A percentile compares a stretch with the other conserved stretches of the same genome.
These are phyloP conservation scores for Haplographium delicatum DNA, from an alignment of 495 filamentous ascomycete species.

Conservation along the genomic window DNA sequence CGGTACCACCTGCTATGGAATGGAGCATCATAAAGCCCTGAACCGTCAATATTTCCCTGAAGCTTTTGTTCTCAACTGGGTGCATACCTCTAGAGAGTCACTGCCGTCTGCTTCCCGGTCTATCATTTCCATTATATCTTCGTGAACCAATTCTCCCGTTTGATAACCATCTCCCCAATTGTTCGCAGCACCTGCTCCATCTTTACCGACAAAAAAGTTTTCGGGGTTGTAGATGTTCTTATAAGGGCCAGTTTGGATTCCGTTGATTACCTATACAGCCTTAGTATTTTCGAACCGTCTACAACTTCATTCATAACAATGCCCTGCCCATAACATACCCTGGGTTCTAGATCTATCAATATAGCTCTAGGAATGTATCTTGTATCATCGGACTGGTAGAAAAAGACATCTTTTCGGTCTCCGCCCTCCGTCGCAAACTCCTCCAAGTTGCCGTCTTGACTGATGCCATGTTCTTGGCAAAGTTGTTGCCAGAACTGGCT, in stretches of 20 bases:
- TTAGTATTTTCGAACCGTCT: background rate
- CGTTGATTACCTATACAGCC: constrained; percentile 68
- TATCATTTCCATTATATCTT: constrained; percentile 99
- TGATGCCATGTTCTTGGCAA: constrained; percentile 96
- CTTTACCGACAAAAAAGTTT: constrained; percentile 92
- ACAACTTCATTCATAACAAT: background rate
- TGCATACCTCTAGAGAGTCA: constrained; percentile 79
- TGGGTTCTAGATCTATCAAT: constrained; percentile 87
- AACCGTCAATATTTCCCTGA: background rate
- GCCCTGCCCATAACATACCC: constrained; percentile 46
- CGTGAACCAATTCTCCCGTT: constrained; percentile 84
- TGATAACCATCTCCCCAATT: constrained; percentile 97
- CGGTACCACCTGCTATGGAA: constrained; percentile 95
- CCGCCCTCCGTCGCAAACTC: constrained; percentile 94
- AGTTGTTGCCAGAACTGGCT: constrained; percentile 97
- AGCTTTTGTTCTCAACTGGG: background rate
- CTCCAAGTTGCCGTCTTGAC: constrained; percentile 91
- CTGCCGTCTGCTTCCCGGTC: constrained; percentile 97
- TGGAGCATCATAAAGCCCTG: constrained; percentile 97
- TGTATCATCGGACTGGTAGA: constrained; percentile 98
- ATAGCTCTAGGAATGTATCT: constrained; percentile 97
- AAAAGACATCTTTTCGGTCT: constrained; percentile 98
- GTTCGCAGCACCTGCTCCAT: constrained; percentile 89
- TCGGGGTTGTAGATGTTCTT: constrained; percentile 99
- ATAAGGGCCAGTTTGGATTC: constrained; percentile 88